Evolutionary conservation across 805 yeast genomes (phyloP).

Genomic region (Sugiyamaella qingdaonensis): DNA sequence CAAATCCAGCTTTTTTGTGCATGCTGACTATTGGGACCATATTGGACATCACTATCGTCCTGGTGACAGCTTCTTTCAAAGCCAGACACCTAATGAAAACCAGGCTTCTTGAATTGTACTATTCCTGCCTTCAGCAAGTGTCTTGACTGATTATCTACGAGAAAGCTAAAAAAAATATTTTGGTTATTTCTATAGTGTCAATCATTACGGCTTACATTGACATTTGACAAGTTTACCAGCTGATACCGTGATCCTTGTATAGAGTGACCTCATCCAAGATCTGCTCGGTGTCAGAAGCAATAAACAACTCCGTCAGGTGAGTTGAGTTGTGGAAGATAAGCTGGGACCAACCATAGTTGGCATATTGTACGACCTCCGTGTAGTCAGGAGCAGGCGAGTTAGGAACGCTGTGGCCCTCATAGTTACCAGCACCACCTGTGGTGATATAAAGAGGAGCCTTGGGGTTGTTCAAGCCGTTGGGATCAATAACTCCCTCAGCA

Average conservation of each 20-base stretch:
- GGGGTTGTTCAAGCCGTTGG: constrained; percentile 30
- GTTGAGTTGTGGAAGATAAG: constrained; percentile 29
- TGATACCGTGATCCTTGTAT: constrained; percentile 23
- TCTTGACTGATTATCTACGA: too few species aligned
- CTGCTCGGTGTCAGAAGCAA: constrained; percentile 23
- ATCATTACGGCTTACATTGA: too few species aligned
- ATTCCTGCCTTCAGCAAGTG: too few species aligned
- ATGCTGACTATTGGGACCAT: not conserved
- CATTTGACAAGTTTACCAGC: constrained; percentile 7
- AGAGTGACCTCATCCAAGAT: constrained; percentile 27
- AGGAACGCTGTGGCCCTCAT: constrained; percentile 24
- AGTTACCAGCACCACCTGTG: constrained; percentile 31
- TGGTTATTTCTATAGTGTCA: too few species aligned
- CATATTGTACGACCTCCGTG: constrained; percentile 2
- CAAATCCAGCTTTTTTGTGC: not conserved
- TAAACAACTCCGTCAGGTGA: constrained; percentile 29
- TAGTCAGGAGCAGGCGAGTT: constrained; percentile 11
- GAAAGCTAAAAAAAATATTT: too few species aligned
- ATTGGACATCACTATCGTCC: constrained; percentile 1
- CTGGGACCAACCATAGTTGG: constrained; percentile 26
- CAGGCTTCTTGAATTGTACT: too few species aligned
- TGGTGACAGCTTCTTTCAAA: constrained; percentile 1
- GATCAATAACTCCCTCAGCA: constrained; percentile 23
- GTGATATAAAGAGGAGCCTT: constrained; percentile 29
- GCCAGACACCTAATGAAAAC: not conserved